Conservation (phyloP, 305 asterid genomes). For the Fraxinus paxiana region DNA sequence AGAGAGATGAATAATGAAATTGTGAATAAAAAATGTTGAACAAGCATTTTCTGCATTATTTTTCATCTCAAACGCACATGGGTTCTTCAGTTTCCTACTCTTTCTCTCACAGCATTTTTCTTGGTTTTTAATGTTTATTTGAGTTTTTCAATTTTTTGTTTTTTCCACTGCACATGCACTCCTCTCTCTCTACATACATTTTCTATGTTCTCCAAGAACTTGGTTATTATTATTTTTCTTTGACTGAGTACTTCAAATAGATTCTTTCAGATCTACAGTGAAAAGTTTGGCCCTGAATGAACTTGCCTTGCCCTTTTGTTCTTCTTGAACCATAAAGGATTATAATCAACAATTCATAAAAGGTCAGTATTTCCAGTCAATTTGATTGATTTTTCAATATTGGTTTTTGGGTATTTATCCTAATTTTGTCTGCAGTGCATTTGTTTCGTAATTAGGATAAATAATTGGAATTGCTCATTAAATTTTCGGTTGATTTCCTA, state of each 20-base stretch:
- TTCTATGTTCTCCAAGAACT: slow-evolving; percentile 42
- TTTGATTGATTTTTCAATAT: slow-evolving; percentile 16
- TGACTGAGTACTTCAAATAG: slow-evolving; percentile 41
- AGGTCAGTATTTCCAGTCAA: slow-evolving; percentile 26
- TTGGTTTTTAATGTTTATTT: not conserved
- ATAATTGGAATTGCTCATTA: slow-evolving; percentile 1
- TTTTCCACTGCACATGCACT: slow-evolving; percentile 24
- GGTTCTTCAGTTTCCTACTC: slow-evolving; percentile 45
- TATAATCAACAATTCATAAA: slow-evolving; percentile 19
- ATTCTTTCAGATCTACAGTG: slow-evolving; percentile 87
- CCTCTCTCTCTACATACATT: slow-evolving; percentile 34
- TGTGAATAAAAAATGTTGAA: not conserved
- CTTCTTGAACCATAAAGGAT: slow-evolving; percentile 18
- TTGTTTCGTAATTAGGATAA: not conserved
- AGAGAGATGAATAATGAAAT: not conserved
- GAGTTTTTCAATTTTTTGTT: not conserved
- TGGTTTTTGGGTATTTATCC: slow-evolving; percentile 22
- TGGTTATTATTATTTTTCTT: slow-evolving; percentile 32
- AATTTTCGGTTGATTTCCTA: slow-evolving; percentile 19
- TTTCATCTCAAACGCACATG: slow-evolving; percentile 57
- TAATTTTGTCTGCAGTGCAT: slow-evolving; percentile 5
- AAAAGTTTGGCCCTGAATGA: slow-evolving; percentile 32
- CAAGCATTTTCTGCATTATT: slow-evolving; percentile 34
- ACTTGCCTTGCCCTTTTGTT: slow-evolving; percentile 17
- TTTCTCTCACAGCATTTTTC: slow-evolving; percentile 5